These are phyloP conservation scores for Penstemon barbatus DNA, from an alignment of 257 asterid genomes.

Conservation along the genomic window DNA sequence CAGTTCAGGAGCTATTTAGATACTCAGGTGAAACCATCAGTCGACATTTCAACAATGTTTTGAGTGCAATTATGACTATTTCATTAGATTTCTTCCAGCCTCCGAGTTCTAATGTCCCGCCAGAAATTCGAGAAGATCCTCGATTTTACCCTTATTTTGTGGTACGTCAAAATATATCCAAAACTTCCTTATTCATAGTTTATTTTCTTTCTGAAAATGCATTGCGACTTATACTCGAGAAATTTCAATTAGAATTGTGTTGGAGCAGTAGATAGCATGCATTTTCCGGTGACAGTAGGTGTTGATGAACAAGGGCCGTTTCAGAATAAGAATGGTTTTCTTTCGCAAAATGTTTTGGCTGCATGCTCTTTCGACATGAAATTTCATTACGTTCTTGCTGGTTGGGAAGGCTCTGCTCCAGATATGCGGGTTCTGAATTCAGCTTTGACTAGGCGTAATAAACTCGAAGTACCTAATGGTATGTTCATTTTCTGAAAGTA, in stretches of 20 bases:
- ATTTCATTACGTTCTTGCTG: constrained; percentile 49
- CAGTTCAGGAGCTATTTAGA: constrained; percentile 50
- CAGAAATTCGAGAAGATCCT: constrained; percentile 39
- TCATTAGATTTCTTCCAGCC: constrained; percentile 43
- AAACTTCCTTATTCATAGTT: neutral
- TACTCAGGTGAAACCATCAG: constrained; percentile 56
- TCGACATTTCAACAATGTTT: constrained; percentile 53
- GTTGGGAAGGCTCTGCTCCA: constrained; percentile 57
- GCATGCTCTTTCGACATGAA: constrained; percentile 53
- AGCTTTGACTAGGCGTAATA: constrained; percentile 43
- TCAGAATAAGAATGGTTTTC: constrained; percentile 40
- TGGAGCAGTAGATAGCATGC: constrained; percentile 51
- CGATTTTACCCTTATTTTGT: constrained; percentile 42
- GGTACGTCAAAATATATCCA: constrained; percentile 28
- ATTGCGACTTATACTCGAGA: constrained; percentile 20
- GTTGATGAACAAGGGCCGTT: constrained; percentile 57
- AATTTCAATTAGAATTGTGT: constrained; percentile 43
- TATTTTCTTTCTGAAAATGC: constrained; percentile 6
- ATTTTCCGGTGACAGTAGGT: constrained; percentile 52
- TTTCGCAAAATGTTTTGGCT: constrained; percentile 44
- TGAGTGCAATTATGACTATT: constrained; percentile 37
- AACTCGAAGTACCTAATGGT: constrained; percentile 44
- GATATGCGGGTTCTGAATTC: constrained; percentile 38
- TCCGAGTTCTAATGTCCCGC: constrained; percentile 40
- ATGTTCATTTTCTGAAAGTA: constrained; percentile 16